Percentiles rank a stretch among this genome's conserved stretches.
Conservation (phyloP, 345 rosid species). For the Dipteronia dyeriana region DNA sequence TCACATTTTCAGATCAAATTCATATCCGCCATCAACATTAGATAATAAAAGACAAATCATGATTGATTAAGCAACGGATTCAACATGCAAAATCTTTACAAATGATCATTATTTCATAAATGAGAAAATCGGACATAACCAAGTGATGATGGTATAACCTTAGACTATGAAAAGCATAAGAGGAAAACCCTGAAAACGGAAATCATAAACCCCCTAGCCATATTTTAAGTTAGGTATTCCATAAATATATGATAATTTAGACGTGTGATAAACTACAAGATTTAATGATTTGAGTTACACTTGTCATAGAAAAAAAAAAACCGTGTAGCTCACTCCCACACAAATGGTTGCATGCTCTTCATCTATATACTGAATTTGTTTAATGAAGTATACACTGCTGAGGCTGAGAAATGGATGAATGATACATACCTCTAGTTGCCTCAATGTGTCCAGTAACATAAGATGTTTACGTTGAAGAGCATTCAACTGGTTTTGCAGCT, state of each 20-base stretch:
- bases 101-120: not conserved
- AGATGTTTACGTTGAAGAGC: constrained; percentile 68
- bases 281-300: not conserved
- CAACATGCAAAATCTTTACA: not conserved
- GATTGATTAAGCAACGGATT: not conserved
- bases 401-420: constrained; percentile 10
- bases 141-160: not conserved
- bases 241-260: no score
- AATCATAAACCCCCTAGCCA: not conserved
- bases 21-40: not conserved
- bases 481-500: constrained; percentile 71
- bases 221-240: no score
- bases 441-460: constrained; percentile 68
- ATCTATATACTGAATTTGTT: constrained; percentile 5
- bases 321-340: not conserved
- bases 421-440: constrained; percentile 82
- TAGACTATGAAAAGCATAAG: not conserved
- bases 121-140: not conserved
- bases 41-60: not conserved
- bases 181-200: not conserved
- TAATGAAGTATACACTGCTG: not conserved
- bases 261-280: no score
- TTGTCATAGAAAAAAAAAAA: not conserved
- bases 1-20: not conserved
- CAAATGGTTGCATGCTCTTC: constrained; percentile 6